phyloP scores from a whole-genome alignment of 306 rosid species.

The Sindora glabra region DNA sequence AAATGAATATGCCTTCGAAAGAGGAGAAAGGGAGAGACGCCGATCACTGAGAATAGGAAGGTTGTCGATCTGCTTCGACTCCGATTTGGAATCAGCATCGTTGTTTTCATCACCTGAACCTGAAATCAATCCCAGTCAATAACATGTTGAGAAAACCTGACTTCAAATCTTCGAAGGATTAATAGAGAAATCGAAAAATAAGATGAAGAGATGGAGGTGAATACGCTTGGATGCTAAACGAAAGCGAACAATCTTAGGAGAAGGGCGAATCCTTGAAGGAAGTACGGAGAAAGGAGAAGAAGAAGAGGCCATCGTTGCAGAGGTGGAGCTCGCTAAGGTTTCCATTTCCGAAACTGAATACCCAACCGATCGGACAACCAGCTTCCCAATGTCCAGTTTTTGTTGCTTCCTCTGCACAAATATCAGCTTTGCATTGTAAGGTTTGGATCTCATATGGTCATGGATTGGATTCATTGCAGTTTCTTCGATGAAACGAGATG shows the following conservation, averaged over 20 bases:
- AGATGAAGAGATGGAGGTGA: background rate
- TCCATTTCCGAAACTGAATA: slow-evolving; percentile 54
- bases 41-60: slow-evolving; percentile 58
- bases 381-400: background rate
- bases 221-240: slow-evolving; percentile 55
- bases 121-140: background rate
- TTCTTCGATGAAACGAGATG: too few species aligned
- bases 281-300: slow-evolving; percentile 41
- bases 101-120: slow-evolving; percentile 50
- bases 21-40: slow-evolving; percentile 65
- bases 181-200: background rate
- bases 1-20: slow-evolving; percentile 47
- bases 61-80: slow-evolving; percentile 31
- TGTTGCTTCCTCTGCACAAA: background rate
- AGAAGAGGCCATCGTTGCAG: slow-evolving; percentile 34
- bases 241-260: slow-evolving; percentile 28
- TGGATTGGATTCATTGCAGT: too few species aligned
- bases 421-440: too few species aligned
- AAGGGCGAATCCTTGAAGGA: slow-evolving; percentile 17
- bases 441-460: too few species aligned
- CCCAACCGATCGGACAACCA: too few species aligned
- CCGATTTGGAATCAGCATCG: slow-evolving; percentile 38
- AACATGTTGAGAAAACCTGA: background rate
- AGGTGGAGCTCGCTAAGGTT: slow-evolving; percentile 37
- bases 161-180: background rate